Percentiles rank a stretch among this genome's conserved stretches.
Evolutionary conservation across 768 basidiomycete species (phyloP).

Genomic region (Calocera cornea): DNA sequence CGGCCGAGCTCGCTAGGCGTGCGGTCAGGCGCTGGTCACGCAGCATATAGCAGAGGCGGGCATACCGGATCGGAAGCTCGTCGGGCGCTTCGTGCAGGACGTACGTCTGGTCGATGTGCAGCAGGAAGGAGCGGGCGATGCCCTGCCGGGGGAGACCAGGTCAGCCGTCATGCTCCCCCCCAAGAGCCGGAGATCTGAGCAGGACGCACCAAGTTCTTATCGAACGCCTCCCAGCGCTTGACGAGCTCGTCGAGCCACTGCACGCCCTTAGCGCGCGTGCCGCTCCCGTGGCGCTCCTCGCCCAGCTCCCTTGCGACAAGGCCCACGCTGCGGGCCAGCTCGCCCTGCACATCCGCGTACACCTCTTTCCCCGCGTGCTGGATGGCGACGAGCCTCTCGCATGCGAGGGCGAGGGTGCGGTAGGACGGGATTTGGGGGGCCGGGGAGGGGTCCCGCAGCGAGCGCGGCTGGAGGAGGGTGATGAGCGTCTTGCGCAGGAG

Average conservation of each 20-base stretch:
- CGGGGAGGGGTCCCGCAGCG: neutral
- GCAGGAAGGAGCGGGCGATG: conserved; percentile 47
- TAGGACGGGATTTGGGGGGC: neutral
- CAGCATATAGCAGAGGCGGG: conserved; percentile 7
- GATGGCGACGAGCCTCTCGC: conserved; percentile 17
- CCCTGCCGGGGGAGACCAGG: too few species aligned
- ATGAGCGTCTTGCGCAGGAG: neutral
- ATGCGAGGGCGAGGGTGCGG: conserved; percentile 10
- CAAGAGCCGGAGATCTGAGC: too few species aligned
- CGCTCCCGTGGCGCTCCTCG: conserved; percentile 6
- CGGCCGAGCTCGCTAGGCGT: conserved; percentile 38
- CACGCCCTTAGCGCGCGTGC: conserved; percentile 22
- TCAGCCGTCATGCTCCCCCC: too few species aligned
- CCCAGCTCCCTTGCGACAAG: conserved; percentile 31
- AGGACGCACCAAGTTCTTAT: conserved; percentile 49
- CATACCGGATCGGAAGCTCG: conserved; percentile 36
- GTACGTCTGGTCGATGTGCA: conserved; percentile 60
- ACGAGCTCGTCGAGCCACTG: conserved; percentile 50
- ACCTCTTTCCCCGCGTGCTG: conserved; percentile 41
- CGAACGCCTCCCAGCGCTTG: conserved; percentile 46
- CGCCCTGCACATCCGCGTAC: conserved; percentile 42
- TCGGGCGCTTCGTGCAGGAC: conserved; percentile 30
- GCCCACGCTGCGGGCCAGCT: conserved; percentile 43
- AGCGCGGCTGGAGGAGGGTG: neutral
- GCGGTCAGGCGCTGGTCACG: neutral